Evolutionary conservation across 2,329 filamentous ascomycete genomes (phyloP), one percentile per base, ranked within the genome.

Genomic region (Clarireedia homoeocarpa): DNA sequence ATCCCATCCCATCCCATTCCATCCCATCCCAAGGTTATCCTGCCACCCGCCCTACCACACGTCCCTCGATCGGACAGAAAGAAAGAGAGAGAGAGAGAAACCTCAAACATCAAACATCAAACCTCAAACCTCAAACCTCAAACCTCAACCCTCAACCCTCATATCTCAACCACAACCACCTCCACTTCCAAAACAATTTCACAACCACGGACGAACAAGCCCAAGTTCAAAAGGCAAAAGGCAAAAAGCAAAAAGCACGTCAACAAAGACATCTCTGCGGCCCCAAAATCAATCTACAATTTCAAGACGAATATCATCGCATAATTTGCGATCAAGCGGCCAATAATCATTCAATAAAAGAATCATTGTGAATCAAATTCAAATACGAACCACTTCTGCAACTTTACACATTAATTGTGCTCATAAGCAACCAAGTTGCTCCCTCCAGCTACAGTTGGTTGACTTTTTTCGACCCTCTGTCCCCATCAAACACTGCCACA

Each of bases 261-360:
- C 17, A 40, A 40, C 17, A 40, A 40, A 40, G 38, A 40, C 38
- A 40, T 40, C 38, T 30, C 27, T 30, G 27, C 27, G 27, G 27
- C 27, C 27, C 7, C 9, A 7, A 30, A 7, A 30, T 30, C 27
- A 30, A 30, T 30, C 27, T 30, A 30, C 27, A 30, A 30, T 30
- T 30, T 30, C 27, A 30, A 30, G 27, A 46, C 44, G 44, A 46
- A 46, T 24, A 24, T 27, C 24, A 46, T 46, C 44, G 23, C 44
- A 46, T 46, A 46, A 46, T 46, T 46, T 46, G 44, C 23, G 44
- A 46, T 46, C 23, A 46, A 46, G 44, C 44, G 44, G 44, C 44
- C 20, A 46, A 27, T 24, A 46, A 24, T 46, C n/a, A 20, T 12
- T 24, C 23, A 14, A 46, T 1, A 46, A 46, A 24, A 27, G 24